Evolutionary conservation across 2,329 filamentous ascomycete genomes (phyloP).

Genomic region (Didymella keratinophila): DNA sequence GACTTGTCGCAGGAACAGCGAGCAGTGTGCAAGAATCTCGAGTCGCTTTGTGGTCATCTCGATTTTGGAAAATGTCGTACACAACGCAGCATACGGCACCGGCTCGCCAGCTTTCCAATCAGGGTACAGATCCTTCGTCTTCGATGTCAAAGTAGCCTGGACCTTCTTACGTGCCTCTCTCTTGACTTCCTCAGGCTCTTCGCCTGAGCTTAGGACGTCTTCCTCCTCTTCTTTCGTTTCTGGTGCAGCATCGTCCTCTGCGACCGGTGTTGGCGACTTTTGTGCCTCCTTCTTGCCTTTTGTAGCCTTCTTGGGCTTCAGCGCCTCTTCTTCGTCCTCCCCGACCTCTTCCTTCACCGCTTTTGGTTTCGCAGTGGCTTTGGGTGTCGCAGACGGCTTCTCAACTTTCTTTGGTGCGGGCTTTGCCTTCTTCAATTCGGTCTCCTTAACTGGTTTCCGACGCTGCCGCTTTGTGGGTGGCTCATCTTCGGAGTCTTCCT

Average conservation of each 20-base stretch:
- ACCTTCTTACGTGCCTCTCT: constrained; percentile 82
- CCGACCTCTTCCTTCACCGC: constrained; percentile 23
- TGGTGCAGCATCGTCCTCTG: constrained; percentile 32
- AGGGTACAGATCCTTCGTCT: constrained; percentile 82
- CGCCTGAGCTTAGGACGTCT: constrained; percentile 61
- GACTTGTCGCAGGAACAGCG: constrained; percentile 92
- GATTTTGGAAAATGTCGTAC: constrained; percentile 91
- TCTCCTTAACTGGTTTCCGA: constrained; percentile 38
- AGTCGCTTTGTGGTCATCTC: constrained; percentile 94
- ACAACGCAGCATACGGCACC: constrained; percentile 93
- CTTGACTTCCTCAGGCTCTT: constrained; percentile 73
- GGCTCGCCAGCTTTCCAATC: constrained; percentile 91
- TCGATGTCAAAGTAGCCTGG: constrained; percentile 75
- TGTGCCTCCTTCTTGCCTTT: constrained; percentile 31
- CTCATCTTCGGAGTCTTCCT: constrained; percentile 48
- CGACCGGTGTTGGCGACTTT: constrained; percentile 33
- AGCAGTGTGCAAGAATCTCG: constrained; percentile 86
- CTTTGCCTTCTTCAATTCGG: constrained; percentile 20
- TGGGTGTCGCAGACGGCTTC: constrained; percentile 25
- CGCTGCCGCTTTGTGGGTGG: constrained; percentile 48
- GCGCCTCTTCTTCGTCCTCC: constrained; percentile 33
- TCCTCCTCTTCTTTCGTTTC: constrained; percentile 41
- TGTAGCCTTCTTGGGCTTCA: constrained; percentile 24
- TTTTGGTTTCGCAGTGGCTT: constrained; percentile 24
- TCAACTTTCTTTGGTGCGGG: constrained; percentile 27